Base-by-base conservation (phyloP, 1,139 yeast genomes). In the Yamadazyma pseudoaaseri region DNA sequence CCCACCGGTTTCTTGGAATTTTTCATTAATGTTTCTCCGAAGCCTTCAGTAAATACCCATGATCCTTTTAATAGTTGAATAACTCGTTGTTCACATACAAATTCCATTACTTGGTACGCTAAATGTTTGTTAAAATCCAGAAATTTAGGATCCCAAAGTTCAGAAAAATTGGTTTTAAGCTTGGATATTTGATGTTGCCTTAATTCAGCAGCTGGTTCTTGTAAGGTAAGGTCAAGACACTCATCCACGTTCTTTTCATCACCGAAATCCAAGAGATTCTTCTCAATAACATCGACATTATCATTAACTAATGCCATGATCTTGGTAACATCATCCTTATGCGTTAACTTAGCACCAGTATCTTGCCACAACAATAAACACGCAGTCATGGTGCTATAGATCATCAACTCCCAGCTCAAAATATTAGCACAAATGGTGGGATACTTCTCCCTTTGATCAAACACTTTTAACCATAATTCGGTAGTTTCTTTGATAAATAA, bases 11-110 rank as follows among this genome's bases (percentile, higher is more conserved):
- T 33, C 6, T 21, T 29, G 39, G 44, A 49, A 2, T 59, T 56
- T 23, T 58, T 51, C 44, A 65, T 52, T 28, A 67, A 43, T 20
- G 46, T 48, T 36, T 74, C 78, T 2, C 79, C 69, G 30, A 87
- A 87, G 35, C 70, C 62, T 34, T 79, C 84, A 3, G 82, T 72
- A 48, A 69, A 81, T n/a, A 85, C 92, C 95, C 95, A 86, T 2
- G 86, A 76, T 3, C 96, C 96, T 47, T 76, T 78, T 27, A 86
- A 76, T 34, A 87, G 59, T 49, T 81, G 81, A 36, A 83, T 62
- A 29, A 83, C 78, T 45, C 95, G 69, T 57, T 86, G 95, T 52
- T 84, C 92, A 39, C 76, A 71, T n/a, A 86, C 90, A 52, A 84
- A 85, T 34, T 81, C 84, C 44, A 72, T 64, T 0, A 84, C 86